Conservation (phyloP, 345 rosid species). For the Crucihimalaya himalaica region DNA sequence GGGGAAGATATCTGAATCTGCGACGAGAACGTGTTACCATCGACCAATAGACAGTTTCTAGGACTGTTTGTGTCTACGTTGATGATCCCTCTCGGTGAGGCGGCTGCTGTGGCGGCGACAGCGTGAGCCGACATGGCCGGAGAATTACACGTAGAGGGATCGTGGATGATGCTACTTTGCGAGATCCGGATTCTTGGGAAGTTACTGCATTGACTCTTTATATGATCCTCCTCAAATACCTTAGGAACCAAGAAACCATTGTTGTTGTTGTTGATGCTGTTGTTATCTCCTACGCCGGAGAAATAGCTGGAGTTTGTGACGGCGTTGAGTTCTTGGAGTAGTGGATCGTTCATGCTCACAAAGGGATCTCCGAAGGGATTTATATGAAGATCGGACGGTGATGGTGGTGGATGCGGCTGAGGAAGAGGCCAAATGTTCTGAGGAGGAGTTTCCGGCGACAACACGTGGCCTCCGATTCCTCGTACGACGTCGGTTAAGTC, state of each 20-base stretch:
- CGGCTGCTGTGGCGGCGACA: slow-evolving; percentile 31
- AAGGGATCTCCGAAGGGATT: slow-evolving; percentile 81
- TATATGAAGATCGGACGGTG: slow-evolving; percentile 36
- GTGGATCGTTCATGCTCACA: slow-evolving; percentile 65
- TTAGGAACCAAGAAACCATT: slow-evolving; percentile 23
- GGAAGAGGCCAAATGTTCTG: slow-evolving; percentile 28
- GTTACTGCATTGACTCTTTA: slow-evolving; percentile 43
- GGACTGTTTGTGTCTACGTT: slow-evolving; percentile 42
- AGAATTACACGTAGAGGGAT: slow-evolving; percentile 46
- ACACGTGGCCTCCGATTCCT: slow-evolving; percentile 44
- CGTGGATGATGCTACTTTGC: slow-evolving; percentile 39
- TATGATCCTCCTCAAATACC: slow-evolving; percentile 45
- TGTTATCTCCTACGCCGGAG: slow-evolving; percentile 22
- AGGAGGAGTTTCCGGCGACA: slow-evolving; percentile 22
- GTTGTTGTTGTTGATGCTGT: neutral
- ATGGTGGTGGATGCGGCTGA: slow-evolving; percentile 25
- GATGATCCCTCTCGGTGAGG: slow-evolving; percentile 48
- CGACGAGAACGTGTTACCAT: slow-evolving; percentile 35
- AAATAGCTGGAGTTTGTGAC: slow-evolving; percentile 33
- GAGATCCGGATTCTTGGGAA: slow-evolving; percentile 83
- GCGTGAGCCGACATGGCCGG: slow-evolving; percentile 42
- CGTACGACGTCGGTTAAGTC: slow-evolving; percentile 70
- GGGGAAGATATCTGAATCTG: slow-evolving; percentile 79
- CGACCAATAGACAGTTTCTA: slow-evolving; percentile 31
- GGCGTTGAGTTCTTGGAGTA: slow-evolving; percentile 56